Evolutionary conservation across 805 yeast species (phyloP).

Genomic region (Pichia scutulata): DNA sequence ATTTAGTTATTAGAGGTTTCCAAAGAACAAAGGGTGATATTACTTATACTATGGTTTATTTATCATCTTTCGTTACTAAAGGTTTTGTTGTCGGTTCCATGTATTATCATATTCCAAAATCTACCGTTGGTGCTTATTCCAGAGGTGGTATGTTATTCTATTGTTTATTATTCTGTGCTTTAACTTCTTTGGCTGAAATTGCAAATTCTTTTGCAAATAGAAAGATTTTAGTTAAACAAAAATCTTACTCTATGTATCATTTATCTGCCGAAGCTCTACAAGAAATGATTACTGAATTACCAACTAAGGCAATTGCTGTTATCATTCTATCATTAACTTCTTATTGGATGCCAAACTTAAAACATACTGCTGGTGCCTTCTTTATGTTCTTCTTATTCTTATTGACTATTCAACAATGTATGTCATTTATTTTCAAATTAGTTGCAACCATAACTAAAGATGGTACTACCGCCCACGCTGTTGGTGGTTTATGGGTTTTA

Average conservation of each 20-base stretch:
- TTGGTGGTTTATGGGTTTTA: slow-evolving; percentile 47
- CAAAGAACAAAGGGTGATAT: slow-evolving; percentile 54
- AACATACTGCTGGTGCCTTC: slow-evolving; percentile 47
- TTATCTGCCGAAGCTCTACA: slow-evolving; percentile 60
- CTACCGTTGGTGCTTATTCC: slow-evolving; percentile 49
- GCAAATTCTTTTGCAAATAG: slow-evolving; percentile 52
- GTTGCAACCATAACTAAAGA: slow-evolving; percentile 46
- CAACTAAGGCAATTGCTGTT: slow-evolving; percentile 46
- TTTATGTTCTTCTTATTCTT: slow-evolving; percentile 41
- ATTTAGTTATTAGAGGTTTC: slow-evolving; percentile 49
- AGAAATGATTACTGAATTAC: slow-evolving; percentile 52
- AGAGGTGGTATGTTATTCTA: slow-evolving; percentile 59
- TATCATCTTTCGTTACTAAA: slow-evolving; percentile 47
- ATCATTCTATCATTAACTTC: slow-evolving; percentile 37
- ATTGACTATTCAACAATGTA: slow-evolving; percentile 38
- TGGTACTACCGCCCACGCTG: slow-evolving; percentile 49
- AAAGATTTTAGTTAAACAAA: slow-evolving; percentile 57
- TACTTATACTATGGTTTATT: slow-evolving; percentile 45
- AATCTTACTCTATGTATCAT: slow-evolving; percentile 54
- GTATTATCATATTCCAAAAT: slow-evolving; percentile 43
- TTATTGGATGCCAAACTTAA: slow-evolving; percentile 48
- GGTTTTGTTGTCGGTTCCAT: slow-evolving; percentile 57
- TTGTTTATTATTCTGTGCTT: slow-evolving; percentile 52
- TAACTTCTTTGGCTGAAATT: slow-evolving; percentile 57
- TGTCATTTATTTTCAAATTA: slow-evolving; percentile 45